Conservation (phyloP, 192 early-diverging fungal species). For the Geosiphon pyriformis region DNA sequence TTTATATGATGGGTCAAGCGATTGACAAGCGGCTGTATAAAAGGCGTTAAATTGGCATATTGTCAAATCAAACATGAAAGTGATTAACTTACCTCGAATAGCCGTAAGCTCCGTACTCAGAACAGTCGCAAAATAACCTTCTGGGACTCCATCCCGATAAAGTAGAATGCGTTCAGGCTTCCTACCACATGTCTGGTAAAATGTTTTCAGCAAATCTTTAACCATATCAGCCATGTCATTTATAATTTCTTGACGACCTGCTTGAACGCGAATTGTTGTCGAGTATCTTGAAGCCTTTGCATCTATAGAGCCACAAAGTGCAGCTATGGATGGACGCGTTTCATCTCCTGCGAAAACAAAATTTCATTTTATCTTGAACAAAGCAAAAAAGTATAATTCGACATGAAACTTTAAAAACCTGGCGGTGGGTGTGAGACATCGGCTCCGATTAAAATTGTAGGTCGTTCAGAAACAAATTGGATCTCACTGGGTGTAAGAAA, state of each 20-base stretch:
- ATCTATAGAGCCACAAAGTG: no score
- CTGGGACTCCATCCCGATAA: slow-evolving; percentile 80
- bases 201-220: slow-evolving; percentile 47
- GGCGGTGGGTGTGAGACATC: slow-evolving; percentile 80
- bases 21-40: slow-evolving; percentile 52
- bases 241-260: slow-evolving; percentile 24
- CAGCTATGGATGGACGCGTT: no score
- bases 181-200: slow-evolving; percentile 36
- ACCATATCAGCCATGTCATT: slow-evolving; percentile 38
- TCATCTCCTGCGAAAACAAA: no score
- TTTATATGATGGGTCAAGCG: slow-evolving; percentile 41
- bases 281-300: no score
- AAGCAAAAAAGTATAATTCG: no score
- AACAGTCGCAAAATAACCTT: slow-evolving; percentile 69
- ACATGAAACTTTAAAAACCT: no score
- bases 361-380: no score
- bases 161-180: slow-evolving; percentile 64
- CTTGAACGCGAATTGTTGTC: no score
- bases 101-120: slow-evolving; percentile 60
- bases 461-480: slow-evolving; percentile 30
- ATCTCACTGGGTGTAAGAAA: background rate
- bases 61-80: no score
- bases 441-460: slow-evolving; percentile 80
- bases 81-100: slow-evolving; percentile 46
- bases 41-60: no score